Evolutionary conservation across 2,329 filamentous ascomycete species (phyloP).

Genomic region (Aspergillus japonicus): DNA sequence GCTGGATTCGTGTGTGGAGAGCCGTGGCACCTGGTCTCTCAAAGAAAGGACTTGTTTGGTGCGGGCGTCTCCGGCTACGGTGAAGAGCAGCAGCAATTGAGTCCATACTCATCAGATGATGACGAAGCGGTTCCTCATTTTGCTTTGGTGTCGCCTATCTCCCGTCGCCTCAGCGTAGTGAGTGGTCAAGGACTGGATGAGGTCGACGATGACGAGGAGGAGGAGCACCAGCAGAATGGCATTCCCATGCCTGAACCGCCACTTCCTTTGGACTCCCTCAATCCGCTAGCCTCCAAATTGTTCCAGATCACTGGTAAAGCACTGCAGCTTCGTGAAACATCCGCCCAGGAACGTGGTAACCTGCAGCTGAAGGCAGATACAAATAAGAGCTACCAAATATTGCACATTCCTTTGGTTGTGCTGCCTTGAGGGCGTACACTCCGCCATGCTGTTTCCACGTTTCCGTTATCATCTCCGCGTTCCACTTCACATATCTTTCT

Average conservation of each 20-base stretch:
- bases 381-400: neutral
- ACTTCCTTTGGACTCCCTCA: constrained; percentile 9
- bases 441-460: neutral
- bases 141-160: constrained; percentile 20
- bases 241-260: neutral
- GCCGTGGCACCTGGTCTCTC: constrained; percentile 35
- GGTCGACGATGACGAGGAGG: constrained; percentile 12
- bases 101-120: constrained; percentile 17
- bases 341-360: constrained; percentile 1
- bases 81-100: constrained; percentile 20
- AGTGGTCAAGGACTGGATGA: constrained; percentile 17
- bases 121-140: constrained; percentile 15
- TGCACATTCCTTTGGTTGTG: constrained; percentile 3
- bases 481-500: neutral
- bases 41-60: constrained; percentile 29
- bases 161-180: constrained; percentile 11
- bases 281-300: constrained; percentile 14
- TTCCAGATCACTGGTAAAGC: constrained; percentile 12
- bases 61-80: constrained; percentile 18
- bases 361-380: neutral
- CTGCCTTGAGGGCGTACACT: neutral
- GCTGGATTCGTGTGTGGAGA: constrained; percentile 38
- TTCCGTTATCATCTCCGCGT: neutral
- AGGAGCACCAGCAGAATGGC: neutral
- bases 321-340: constrained; percentile 13